Evolutionary conservation across 768 basidiomycete genomes (phyloP), one percentile per base, ranked within the genome.

Genomic region (Arthromyces matolae): DNA sequence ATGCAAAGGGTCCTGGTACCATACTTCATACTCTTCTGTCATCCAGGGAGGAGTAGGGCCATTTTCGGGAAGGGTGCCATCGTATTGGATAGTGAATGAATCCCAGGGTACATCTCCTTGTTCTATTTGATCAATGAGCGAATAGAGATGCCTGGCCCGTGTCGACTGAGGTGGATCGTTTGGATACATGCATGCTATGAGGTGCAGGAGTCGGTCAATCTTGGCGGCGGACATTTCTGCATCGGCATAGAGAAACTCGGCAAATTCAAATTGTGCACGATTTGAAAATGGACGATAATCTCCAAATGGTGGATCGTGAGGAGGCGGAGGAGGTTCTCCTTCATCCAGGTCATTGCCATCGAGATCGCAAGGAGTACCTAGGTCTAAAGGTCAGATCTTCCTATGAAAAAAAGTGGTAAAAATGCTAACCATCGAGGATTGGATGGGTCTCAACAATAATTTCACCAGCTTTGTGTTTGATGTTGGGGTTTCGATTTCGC

Each of bases 111-210:
- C n/a, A n/a, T n/a, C n/a, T n/a, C n/a, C n/a, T n/a, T n/a, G n/a
- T n/a, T n/a, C n/a, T n/a, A 65, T 72, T 0, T 42, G 34, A 43
- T 75, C 69, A 14, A 77, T 73, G 0, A 57, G 60, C 0, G 32
- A 16, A 28, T 69, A 65, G 3, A 75, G 18, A n/a, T 73, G 64
- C 4, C 51, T 28, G 45, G 65, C 53, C 23, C 62, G 56, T 2
- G 44, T 19, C 38, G 69, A 72, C 0, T 69, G 68, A 1, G 68
- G 35, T 13, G 18, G 12, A 33, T 46, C 24, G 18, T 24, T 29
- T 12, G 32, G 39, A 22, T 12, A 38, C 19, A 46, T 13, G 20
- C 31, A 33, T 20, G 25, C 28, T 14, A 50, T 4, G 8, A 43
- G 24, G 16, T 50, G 40, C 23, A 51, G 46, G 14, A 54, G 49